A percentile compares a stretch with the other conserved stretches of the same genome.
Evolutionary conservation across 179 eudicot genomes (phyloP).

Genomic region (Silene vulgaris): DNA sequence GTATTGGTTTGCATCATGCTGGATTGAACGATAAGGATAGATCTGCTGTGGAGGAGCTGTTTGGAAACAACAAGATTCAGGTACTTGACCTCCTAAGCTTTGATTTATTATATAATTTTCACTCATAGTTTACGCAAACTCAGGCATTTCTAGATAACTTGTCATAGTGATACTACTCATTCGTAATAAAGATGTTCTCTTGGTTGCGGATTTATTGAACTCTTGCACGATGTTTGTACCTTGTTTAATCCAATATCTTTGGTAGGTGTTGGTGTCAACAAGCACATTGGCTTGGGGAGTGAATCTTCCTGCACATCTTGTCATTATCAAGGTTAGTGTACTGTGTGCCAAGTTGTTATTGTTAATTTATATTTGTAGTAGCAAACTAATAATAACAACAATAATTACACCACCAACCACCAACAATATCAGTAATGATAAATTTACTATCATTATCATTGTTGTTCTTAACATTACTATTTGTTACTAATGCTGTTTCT

Average conservation of each 20-base stretch:
- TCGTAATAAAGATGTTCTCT: conserved; percentile 7
- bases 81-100: conserved; percentile 25
- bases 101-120: not conserved
- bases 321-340: conserved; percentile 76
- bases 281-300: conserved; percentile 99
- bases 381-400: not conserved
- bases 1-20: conserved; percentile 95
- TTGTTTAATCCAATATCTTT: conserved; percentile 5
- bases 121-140: not conserved
- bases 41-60: conserved; percentile 89
- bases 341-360: not conserved
- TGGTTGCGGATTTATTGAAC: conserved; percentile 12
- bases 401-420: not conserved
- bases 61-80: conserved; percentile 96
- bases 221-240: not conserved
- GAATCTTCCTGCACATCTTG: conserved; percentile 98
- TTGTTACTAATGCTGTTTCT: conserved; percentile 3
- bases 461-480: not conserved
- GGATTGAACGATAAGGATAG: conserved; percentile 92
- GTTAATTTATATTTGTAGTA: not conserved
- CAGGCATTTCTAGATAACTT: not conserved
- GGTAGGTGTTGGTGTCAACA: conserved; percentile 89
- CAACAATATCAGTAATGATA: not conserved
- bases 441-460: not conserved
- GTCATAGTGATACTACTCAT: not conserved